Base-by-base conservation (phyloP, 176 grass and related monocot species). In the Juncus inflexus region DNA sequence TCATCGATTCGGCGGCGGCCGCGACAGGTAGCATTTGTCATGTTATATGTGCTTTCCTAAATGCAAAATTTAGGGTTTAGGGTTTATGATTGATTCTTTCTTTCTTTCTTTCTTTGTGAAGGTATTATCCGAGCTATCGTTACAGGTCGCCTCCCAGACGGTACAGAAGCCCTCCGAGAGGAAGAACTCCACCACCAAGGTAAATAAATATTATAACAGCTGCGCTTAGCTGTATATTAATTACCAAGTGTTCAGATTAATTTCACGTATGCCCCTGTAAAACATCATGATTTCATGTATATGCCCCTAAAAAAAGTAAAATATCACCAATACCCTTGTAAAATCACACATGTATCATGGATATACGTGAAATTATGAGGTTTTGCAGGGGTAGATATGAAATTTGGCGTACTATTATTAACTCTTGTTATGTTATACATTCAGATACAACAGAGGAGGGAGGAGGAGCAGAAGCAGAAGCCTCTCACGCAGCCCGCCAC, bases 151-250 rank as follows among this genome's bases (percentile, higher is more conserved):
- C 94, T 55, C 88, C 80, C 42, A 91, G 94, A 58, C 88, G 86
- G 4, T 92, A 86, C 77, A 89, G 94, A 80, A 99, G 88, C 53
- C 94, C 94, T 15, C 75, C 69, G 7, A 89, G 88, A 80, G 90
- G 77, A 79, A 89, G 94, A 89, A 73, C 75, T 50, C 72, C 83
- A 43, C 77, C 84, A 51, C 76, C 83, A 59, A 91, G 84, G 85
- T 89, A 77, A n/a, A 40, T 60, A 50, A 50, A 58, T 14, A 28
- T 28, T 28, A 28, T 28, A 28, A 0, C 19, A 28, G 1, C 19
- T 50, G 36, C 7, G 11, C 36, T 12, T 66, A 66, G 7, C 15
- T 4, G 12, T 66, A 43, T 12, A n/a, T 66, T 65, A 13, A 56
- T 56, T 56, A 13, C 12, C 13, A 13, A 11, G 52, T 11, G 10